Evolutionary conservation across 768 basidiomycete genomes (phyloP), one percentile per base, ranked within the genome.

Genomic region (Suillus subaureus): DNA sequence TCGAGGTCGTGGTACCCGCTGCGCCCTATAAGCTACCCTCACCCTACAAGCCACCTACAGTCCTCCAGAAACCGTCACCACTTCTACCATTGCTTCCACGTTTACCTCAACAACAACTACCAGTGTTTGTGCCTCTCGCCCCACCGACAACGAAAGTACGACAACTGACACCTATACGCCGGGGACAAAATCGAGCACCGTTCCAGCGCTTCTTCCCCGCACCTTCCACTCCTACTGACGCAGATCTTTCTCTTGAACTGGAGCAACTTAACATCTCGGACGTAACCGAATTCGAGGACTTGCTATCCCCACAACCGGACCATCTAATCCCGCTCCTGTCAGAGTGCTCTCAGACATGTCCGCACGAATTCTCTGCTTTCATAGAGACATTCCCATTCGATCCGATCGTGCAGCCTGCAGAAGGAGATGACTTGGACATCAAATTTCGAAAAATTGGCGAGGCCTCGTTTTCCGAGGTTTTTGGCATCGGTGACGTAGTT

Each of bases 391-490:
- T 94, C 71, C 91, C 90, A 12, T 86, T 84, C 67, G 92, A 93
- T 70, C 84, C 88, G 3, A 81, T 92, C 62, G 83, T 91, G n/a
- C 79, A 73, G 55, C 75, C 77, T 51, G 71, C 73, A 12, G 67
- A 69, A 37, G 33, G 54, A 55, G 69, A 71, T 42, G 70, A 66
- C 70, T 78, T 69, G 69, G 69, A 78, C 66, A 66, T 76, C 28
- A 76, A 64, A 7, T 94, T 95, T 77, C 82, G 79, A 69, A 99
- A 99, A 78, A 89, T 98, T 55, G 97, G 97, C 49, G 97, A 99
- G 79, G 97, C 97, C 8, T 94, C 92, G 58, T 99, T 92, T 77
- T 97, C 94, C 0, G 97, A 99, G 73, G 97, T 99, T 35, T 99
- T 94, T 75, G 91, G 91, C 9, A 90, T 96, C 61, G 91, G 91